Evolutionary conservation across 1,139 yeast species (phyloP).

Genomic region (Yamadazyma sp.): DNA sequence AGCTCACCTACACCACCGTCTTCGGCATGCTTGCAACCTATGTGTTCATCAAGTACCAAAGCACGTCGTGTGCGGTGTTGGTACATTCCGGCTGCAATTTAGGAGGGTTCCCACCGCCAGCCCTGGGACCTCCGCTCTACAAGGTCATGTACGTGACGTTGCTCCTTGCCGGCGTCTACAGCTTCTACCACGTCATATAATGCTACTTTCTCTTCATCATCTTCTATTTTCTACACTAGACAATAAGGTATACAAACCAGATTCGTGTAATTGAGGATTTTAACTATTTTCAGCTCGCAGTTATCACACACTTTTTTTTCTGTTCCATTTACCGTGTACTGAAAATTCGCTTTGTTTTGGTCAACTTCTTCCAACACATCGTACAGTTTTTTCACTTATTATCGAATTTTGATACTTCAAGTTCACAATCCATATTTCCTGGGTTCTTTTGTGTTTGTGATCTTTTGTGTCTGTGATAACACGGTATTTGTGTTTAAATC

Average conservation of each 20-base stretch:
- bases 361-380: neutral
- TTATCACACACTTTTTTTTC: neutral
- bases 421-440: too few relatives aligned
- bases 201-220: too few relatives aligned
- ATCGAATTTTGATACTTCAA: too few relatives aligned
- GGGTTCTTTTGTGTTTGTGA: too few relatives aligned
- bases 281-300: neutral
- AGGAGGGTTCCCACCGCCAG: conserved; percentile 69
- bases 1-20: conserved; percentile 68
- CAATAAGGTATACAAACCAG: neutral
- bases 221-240: too few relatives aligned
- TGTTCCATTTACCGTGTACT: conserved; percentile 1
- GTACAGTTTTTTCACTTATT: too few relatives aligned
- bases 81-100: conserved; percentile 77
- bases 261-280: conserved; percentile 1
- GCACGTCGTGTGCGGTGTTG: conserved; percentile 61
- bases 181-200: conserved; percentile 5
- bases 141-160: conserved; percentile 9
- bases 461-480: too few relatives aligned
- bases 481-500: too few relatives aligned
- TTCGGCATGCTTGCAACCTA: conserved; percentile 78
- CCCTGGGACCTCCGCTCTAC: conserved; percentile 4
- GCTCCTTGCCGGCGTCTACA: conserved; percentile 6
- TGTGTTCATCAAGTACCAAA: conserved; percentile 52
- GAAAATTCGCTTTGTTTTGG: conserved; percentile 1